phyloP scores from a whole-genome alignment of 495 filamentous ascomycete species.

The Aspergillus funiculosus region DNA sequence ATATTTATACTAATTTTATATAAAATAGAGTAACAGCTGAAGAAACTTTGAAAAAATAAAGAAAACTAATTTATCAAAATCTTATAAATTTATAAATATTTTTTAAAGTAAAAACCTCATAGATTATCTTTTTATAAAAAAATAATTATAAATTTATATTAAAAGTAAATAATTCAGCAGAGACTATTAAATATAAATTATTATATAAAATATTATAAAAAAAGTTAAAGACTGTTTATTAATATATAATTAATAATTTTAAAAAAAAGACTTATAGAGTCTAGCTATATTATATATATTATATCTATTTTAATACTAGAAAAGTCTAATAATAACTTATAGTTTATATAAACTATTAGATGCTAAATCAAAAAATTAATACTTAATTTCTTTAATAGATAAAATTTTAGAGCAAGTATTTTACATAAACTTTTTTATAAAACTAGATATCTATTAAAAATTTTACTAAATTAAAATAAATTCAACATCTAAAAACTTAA shows the following conservation, averaged over 20 bases:
- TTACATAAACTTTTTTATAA: slow-evolving; percentile 35
- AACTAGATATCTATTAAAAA: slow-evolving; percentile 38
- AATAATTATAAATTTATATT: too few species aligned
- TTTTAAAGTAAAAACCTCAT: too few species aligned
- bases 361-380: slow-evolving; percentile 42
- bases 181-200: too few species aligned
- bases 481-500: slow-evolving; percentile 25
- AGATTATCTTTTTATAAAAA: too few species aligned
- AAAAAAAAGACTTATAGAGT: slow-evolving; percentile 38
- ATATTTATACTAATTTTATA: too few species aligned
- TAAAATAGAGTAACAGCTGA: too few species aligned
- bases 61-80: too few species aligned
- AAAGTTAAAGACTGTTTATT: neutral
- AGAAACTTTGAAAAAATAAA: too few species aligned
- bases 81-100: too few species aligned
- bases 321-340: slow-evolving; percentile 28
- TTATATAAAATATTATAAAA: neutral
- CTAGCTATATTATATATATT: slow-evolving; percentile 12
- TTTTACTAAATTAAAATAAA: slow-evolving; percentile 35
- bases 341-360: slow-evolving; percentile 40
- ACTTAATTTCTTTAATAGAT: slow-evolving; percentile 41
- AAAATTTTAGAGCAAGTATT: slow-evolving; percentile 31
- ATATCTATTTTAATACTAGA: slow-evolving; percentile 32
- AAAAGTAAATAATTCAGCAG: too few species aligned
- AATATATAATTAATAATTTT: neutral